Evolutionary conservation across 2,329 filamentous ascomycete species (phyloP), one percentile per base, ranked within the genome.

Genomic region (Tolypocladium capitatum): DNA sequence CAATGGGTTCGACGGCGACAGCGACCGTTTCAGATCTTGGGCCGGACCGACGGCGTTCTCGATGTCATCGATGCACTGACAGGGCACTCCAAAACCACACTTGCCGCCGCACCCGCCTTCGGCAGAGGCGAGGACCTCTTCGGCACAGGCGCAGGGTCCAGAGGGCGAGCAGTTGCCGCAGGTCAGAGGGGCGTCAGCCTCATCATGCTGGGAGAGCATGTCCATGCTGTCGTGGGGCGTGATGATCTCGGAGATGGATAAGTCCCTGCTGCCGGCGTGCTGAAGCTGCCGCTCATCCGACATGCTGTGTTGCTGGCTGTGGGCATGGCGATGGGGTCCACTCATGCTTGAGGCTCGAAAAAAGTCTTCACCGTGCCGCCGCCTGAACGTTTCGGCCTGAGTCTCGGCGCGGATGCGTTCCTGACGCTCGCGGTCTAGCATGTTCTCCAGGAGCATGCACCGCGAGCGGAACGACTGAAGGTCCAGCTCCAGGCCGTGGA

Each of bases 1-100:
- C 0, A 57, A 62, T 16, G 60, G 49, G 4, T 60, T 62, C 1
- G 70, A 67, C 1, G 70, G 70, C 2, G 75, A 76, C 2, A 65
- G 60, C 2, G 74, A 68, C 36, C 76, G 67, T 63, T 80, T 80
- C 33, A 76, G 60, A 5, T 60, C 59, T 14, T 60, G 54, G 13
- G 49, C 49, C 16, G 53, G 56, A 41, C 70, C 68, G 8, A 64
- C 51, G 13, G 68, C 67, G 47, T 76, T 69, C 24, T 83, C 71
- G 46, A 80, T 80, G 51, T 81, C 76, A 44, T 75, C 70, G 32
- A 82, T 71, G 52, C 82, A 86, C 56, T 80, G 73, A 56, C 85
- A 89, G 46, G 74, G 74, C 8, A 72, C 71, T 43, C 74, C 77
- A 8, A 78, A 65, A 18, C 73, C 76, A 61, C 85, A 89, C 48